These are phyloP conservation scores for Mrakia gelida DNA, from an alignment of 768 basidiomycete genomes.

Conservation along the genomic window DNA sequence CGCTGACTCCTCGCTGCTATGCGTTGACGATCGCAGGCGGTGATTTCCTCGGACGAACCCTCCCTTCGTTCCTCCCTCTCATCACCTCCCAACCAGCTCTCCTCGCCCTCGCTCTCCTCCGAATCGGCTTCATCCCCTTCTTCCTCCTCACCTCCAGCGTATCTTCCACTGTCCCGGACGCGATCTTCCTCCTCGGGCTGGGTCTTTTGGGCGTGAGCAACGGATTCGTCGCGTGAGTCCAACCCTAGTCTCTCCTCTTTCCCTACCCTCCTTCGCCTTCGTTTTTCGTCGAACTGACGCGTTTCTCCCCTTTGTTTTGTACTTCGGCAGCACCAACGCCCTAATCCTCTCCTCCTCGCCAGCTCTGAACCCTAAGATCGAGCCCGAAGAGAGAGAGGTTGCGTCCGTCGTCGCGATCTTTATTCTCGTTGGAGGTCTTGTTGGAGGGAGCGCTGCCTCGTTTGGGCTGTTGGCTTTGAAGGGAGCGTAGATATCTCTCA, in stretches of 20 bases:
- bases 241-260: neutral
- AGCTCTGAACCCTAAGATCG: slow-evolving; percentile 15
- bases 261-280: neutral
- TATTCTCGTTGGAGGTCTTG: slow-evolving; percentile 21
- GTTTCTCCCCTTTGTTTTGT: neutral
- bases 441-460: slow-evolving; percentile 21
- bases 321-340: neutral
- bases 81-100: neutral
- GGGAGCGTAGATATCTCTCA: neutral
- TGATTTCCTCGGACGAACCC: slow-evolving; percentile 14
- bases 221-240: slow-evolving; percentile 16
- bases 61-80: neutral
- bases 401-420: slow-evolving; percentile 19
- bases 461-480: slow-evolving; percentile 35
- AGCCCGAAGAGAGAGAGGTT: slow-evolving; percentile 8
- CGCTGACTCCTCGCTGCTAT: neutral
- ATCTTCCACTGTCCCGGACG: neutral
- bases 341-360: slow-evolving; percentile 25
- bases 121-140: slow-evolving; percentile 24
- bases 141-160: slow-evolving; percentile 4
- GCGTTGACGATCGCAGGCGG: neutral
- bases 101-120: neutral
- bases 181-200: neutral
- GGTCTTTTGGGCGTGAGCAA: neutral
- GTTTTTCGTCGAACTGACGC: neutral